Evolutionary conservation across 2,329 filamentous ascomycete species (phyloP), one percentile per base, ranked within the genome.

Genomic region (Penicillium sp.): DNA sequence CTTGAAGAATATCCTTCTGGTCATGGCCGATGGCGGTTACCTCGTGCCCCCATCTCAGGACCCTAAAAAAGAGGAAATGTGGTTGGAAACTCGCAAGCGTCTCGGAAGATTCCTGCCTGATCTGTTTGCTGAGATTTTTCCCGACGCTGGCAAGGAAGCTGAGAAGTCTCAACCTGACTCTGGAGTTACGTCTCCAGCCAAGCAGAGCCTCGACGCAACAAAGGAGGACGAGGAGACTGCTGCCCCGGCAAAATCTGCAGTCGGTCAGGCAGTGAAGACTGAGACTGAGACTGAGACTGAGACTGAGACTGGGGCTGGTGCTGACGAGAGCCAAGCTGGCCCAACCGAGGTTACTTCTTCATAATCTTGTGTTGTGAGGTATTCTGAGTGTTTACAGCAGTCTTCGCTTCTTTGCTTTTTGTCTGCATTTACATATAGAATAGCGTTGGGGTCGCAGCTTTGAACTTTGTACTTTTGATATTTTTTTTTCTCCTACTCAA

Each of bases 1-100:
- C 63, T 79, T 99, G 56, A 99, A 99, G 78, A 99, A 99, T 64
- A 92, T 98, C 52, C 80, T 98, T 24, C 82, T 99, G 10, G 95
- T 99, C 68, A 96, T 99, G 92, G 87, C 90, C 6, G 95, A 88
- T 71, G 93, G 89, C 50, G 93, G 90, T 35, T 93, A 90, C 67
- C 84, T 99, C 5, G 87, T 91, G 0, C 84, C 90, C 1, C 90
- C 90, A 4, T 70, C 71, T 8, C 75, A 81, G 50, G 78, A 82
- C 42, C 63, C 73, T n/a, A 70, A 64, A 60, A 81, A 83, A 60
- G 79, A 81, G 60, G 75, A 80, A 64, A 72, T 87, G 37, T 88
- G 86, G 86, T 73, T 71, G 7, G 85, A 88, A 74, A 88, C 85
- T 13, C 82, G 80, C 72, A 83, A 82, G 64, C 77, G 83, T 31